phyloP scores from a whole-genome alignment of 306 rosid genomes.

The Cucumis sativus region Cucumber_9930_V3 NC_026655.2:8078501-8079000 shows the following conservation, averaged over 20 bases:
- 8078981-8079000: constrained; percentile 83
- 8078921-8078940: constrained; percentile 86
- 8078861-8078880: constrained; percentile 62
- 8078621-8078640: constrained; percentile 20
- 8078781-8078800: constrained; percentile 36
- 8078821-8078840: constrained; percentile 71
- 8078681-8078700: constrained; percentile 14
- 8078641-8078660: constrained; percentile 91
- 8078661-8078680: constrained; percentile 41
- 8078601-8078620: constrained; percentile 15
- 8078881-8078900: constrained; percentile 99
- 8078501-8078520: neutral
- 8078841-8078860: constrained; percentile 50
- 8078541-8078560: constrained; percentile 33
- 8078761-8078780: constrained; percentile 30
- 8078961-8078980: constrained; percentile 60
- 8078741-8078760: constrained; percentile 45
- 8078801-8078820: constrained; percentile 82
- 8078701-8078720: constrained; percentile 24
- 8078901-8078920: constrained; percentile 91
- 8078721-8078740: constrained; percentile 23
- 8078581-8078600: constrained; percentile 15
- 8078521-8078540: constrained; percentile 49
- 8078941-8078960: constrained; percentile 76
- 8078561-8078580: constrained; percentile 53